Percentiles rank a stretch among this genome's conserved stretches.
These are phyloP conservation scores for Ganoderma lucidum DNA, from an alignment of 1,284 basidiomycete species.

Conservation along the genomic window DNA sequence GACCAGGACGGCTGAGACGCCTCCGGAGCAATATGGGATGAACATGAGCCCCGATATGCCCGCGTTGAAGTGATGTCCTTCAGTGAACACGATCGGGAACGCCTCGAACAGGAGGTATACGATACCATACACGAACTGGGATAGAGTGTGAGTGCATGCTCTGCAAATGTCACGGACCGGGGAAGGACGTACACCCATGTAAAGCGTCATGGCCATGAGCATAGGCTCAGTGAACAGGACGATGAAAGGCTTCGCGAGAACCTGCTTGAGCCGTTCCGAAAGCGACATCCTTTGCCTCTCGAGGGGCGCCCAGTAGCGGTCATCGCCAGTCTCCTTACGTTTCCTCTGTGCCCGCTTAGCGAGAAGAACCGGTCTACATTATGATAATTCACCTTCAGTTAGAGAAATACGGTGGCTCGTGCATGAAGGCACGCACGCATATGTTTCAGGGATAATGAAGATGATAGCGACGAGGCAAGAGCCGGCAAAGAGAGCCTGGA, in stretches of 20 bases:
- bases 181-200: constrained; percentile 50
- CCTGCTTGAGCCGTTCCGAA: constrained; percentile 42
- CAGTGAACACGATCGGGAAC: constrained; percentile 44
- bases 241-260: constrained; percentile 49
- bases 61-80: constrained; percentile 46
- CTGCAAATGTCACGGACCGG: no score
- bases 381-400: neutral
- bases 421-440: constrained; percentile 51
- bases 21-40: constrained; percentile 54
- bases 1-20: constrained; percentile 32
- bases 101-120: constrained; percentile 52
- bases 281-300: constrained; percentile 44
- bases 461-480: constrained; percentile 59
- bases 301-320: constrained; percentile 56
- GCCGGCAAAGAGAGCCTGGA: constrained; percentile 71
- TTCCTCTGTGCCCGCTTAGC: constrained; percentile 42
- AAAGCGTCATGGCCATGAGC: constrained; percentile 52
- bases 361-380: constrained; percentile 57
- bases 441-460: constrained; percentile 82
- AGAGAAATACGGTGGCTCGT: neutral
- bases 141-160: neutral
- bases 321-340: constrained; percentile 59
- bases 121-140: constrained; percentile 52
- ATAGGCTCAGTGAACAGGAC: constrained; percentile 55
- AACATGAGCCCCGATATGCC: constrained; percentile 54